A percentile compares a stretch with the other conserved stretches of the same genome.
phyloP scores from a whole-genome alignment of 1,139 yeast species.

The Pichia sp. region DNA sequence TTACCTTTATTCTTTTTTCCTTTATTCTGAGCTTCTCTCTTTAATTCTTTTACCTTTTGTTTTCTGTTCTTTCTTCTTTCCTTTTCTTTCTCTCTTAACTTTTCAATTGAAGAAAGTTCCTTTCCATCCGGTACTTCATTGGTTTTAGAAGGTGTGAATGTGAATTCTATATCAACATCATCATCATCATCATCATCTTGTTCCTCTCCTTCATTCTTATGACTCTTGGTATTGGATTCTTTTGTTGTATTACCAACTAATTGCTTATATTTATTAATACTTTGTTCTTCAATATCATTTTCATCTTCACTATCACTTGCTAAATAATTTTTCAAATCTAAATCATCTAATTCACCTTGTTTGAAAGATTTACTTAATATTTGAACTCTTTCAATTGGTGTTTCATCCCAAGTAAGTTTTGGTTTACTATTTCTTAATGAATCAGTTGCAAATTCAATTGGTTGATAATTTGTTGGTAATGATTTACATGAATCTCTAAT shows the following conservation, averaged over 20 bases:
- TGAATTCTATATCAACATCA: conserved; percentile 90
- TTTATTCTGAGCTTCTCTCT: conserved; percentile 38
- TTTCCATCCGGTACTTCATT: conserved; percentile 23
- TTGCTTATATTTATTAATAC: conserved; percentile 58
- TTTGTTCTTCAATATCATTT: conserved; percentile 32
- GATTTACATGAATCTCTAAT: conserved; percentile 68
- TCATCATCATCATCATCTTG: conserved; percentile 36
- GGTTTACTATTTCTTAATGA: conserved; percentile 93
- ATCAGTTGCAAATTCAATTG: conserved; percentile 83
- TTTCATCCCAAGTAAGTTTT: conserved; percentile 95
- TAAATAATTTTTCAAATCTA: conserved; percentile 92
- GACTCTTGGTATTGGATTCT: conserved; percentile 6
- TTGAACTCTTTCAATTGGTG: conserved; percentile 85
- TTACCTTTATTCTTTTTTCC: conserved; percentile 23
- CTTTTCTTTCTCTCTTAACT: conserved; percentile 80
- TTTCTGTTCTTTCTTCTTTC: conserved; percentile 83
- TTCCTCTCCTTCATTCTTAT: conserved; percentile 21
- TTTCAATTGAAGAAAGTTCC: conserved; percentile 76
- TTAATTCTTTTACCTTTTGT: conserved; percentile 59
- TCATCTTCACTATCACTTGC: conserved; percentile 80
- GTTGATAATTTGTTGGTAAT: conserved; percentile 74
- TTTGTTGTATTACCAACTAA: conserved; percentile 37
- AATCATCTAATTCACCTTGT: conserved; percentile 87
- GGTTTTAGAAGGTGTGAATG: conserved; percentile 62
- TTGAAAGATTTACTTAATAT: conserved; percentile 76